Base-by-base conservation (phyloP, 2,329 filamentous ascomycete genomes). In the Trichoderma hamatum region DNA sequence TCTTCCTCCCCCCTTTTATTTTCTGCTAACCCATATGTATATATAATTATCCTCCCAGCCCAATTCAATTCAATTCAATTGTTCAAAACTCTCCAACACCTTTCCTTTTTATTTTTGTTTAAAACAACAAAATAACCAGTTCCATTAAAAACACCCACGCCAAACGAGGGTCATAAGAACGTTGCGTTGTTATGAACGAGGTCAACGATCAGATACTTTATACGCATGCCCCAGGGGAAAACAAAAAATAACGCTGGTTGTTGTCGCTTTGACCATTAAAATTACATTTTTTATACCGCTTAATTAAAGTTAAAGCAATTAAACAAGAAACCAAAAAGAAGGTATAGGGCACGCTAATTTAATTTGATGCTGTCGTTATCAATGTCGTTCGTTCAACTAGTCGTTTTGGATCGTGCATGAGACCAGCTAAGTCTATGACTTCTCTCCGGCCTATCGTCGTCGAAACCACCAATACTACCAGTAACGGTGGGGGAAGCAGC, bases 391-490 rank as follows among this genome's bases (percentile, higher is more conserved):
- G 14, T 49, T 63, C 46, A 61, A 43, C 66, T 24, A 55, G 52
- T 49, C 54, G 63, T 66, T 26, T 59, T 67, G 28, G 64, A 58
- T 39, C 64, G 64, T 56, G 56, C 28, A 61, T 69, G 67, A 24
- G 67, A 66, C 67, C 61, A 69, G 32, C 67, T 69, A 21, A 69
- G 52, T 21, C 67, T 69, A 28, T 69, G 65, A 13, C 21, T 56
- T 14, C 61, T 55, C 46, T 16, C 11, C 10, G 49, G 13, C 46
- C 13, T n/a, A 21, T 51, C 39, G 14, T 58, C 34, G 19, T 34
- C 46, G 21, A 30, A 43, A n/a, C 39, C 39, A 3, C 39, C 39
- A 6, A 43, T 43, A 19, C 39, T 58, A 9, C 58, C 36, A 6
- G 11, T 13, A 6, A n/a, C 36, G 5, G 36, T 68, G 10, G 66